Evolutionary conservation across 768 basidiomycete species (phyloP), one percentile per base, ranked within the genome.

Genomic region (Hypholoma sublateritium): DNA sequence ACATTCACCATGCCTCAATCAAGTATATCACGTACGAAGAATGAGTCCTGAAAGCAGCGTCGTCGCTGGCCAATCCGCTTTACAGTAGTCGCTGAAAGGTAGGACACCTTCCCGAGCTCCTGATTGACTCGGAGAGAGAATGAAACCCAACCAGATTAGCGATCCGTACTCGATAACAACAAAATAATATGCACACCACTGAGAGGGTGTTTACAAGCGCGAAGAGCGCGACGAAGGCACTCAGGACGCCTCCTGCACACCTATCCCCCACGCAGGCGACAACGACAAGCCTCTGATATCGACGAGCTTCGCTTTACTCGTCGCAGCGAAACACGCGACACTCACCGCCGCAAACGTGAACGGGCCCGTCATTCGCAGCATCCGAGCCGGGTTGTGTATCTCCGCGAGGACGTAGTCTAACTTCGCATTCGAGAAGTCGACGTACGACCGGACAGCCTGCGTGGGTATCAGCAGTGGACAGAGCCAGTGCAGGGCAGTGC

Each of bases 331-430:
- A 62, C 88, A 91, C 9, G 84, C 72, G 0, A 80, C 63, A 0
- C 84, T 75, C 12, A 86, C 82, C 11, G 78, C 70, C 4, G 68
- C 50, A 53, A 90, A 76, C 0, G 86, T 86, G 1, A 86, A 67
- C 2, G 88, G 85, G 3, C 81, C 86, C 0, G 88, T 87, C n/a
- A 79, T 74, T 51, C 80, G 80, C 62, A 91, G 73, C 0, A 86
- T 89, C 16, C 80, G 77, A 4, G 79, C 73, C 0, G 88, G 89
- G 57, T 89, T 76, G 37, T 77, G 75, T 19, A 88, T 76, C 56
- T 90, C 87, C 1, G 81, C 79, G 12, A 89, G 72, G 0, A 82
- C 85, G 62, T 88, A 89, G 63, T 89, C n/a, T n/a, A n/a, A n/a
- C n/a, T n/a, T 88, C 19, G 81, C 84, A 59, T 86, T 87, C 25